Base-by-base conservation (phyloP, 1,284 basidiomycete species). In the Rhodotorula sp. region DNA sequence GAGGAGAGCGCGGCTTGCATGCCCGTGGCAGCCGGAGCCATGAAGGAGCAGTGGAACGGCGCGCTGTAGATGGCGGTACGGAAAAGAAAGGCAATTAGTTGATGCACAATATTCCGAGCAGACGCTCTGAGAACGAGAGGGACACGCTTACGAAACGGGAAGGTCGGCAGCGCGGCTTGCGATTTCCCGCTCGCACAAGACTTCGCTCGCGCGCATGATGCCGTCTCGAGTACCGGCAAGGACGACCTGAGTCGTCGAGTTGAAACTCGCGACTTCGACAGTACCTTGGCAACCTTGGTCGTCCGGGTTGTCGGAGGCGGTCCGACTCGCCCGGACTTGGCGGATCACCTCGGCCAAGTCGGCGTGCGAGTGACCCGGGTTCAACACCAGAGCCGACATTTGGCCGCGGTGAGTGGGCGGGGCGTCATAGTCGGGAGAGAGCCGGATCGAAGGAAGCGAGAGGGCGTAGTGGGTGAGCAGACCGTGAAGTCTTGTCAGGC, bases 181-280 rank as follows among this genome's bases (percentile, higher is more conserved):
- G 30, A 79, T 77, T 22, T 74, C 75, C 24, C 70, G 54, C 26
- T 77, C 70, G 42, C 73, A 55, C 37, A 79, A 58, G 20, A 70
- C 42, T 46, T 78, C 76, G 59, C 75, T 74, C 12, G 78, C 78
- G 17, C 74, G 66, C 29, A 79, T 45, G 53, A 79, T 78, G 29
- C 76, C 79, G n/a, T 77, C 76, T 10, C 76, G 60, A 15, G 72
- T 75, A 0, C 79, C 79, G 14, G 78, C 76, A 7, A 79, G 71
- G 0, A 79, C 77, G 55, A 79, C 66, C 70, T 79, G 79, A 18
- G 73, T 67, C 10, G 61, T 64, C 68, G 78, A 79, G 70, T 79
- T 79, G 68, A 77, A 78, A 59, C 74, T 75, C 30, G 79, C 79
- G 26, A 79, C 74, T 57, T 79, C 76, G 62, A 79, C 78, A 14